phyloP scores from a whole-genome alignment of 495 filamentous ascomycete species.

The Viridothelium virens region DNA sequence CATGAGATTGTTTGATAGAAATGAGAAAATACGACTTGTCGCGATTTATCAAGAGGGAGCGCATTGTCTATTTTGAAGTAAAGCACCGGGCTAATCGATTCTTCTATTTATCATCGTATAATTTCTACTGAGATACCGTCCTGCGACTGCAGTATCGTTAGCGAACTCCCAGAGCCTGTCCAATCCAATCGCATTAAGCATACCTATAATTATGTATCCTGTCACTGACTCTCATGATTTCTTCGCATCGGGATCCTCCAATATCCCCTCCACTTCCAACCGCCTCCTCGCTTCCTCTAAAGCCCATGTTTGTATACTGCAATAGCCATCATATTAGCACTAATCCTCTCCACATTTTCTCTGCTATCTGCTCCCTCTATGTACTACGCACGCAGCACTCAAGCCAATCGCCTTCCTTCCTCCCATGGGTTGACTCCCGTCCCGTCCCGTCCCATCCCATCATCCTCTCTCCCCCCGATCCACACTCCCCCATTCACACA shows the following conservation, averaged over 20 bases:
- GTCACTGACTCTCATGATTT: conserved; percentile 12
- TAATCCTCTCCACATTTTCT: conserved; percentile 18
- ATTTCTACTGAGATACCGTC: background rate
- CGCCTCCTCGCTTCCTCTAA: conserved; percentile 89
- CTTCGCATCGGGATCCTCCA: conserved; percentile 58
- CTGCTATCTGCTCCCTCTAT: background rate
- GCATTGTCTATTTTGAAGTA: too few species aligned
- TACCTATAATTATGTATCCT: background rate
- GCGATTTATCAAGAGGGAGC: too few species aligned
- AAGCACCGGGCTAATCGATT: too few species aligned
- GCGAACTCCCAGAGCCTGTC: background rate
- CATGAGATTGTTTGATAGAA: too few species aligned
- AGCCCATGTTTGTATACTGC: conserved; percentile 97
- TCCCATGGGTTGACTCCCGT: background rate
- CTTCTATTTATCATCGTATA: background rate
- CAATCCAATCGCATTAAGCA: background rate
- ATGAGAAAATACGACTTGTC: too few species aligned
- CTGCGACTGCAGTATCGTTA: background rate
- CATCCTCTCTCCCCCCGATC: background rate
- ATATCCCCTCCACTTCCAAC: conserved; percentile 89
- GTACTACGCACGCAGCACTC: too few species aligned
- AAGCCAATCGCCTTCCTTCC: background rate
- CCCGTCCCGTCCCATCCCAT: background rate
- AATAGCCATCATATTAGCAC: conserved; percentile 18
- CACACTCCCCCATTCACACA: conserved; percentile 9